Percentiles rank a stretch among this genome's conserved stretches.
Evolutionary conservation across 2,329 filamentous ascomycete species (phyloP).

Genomic region (Pseudogymnoascus sp.): DNA sequence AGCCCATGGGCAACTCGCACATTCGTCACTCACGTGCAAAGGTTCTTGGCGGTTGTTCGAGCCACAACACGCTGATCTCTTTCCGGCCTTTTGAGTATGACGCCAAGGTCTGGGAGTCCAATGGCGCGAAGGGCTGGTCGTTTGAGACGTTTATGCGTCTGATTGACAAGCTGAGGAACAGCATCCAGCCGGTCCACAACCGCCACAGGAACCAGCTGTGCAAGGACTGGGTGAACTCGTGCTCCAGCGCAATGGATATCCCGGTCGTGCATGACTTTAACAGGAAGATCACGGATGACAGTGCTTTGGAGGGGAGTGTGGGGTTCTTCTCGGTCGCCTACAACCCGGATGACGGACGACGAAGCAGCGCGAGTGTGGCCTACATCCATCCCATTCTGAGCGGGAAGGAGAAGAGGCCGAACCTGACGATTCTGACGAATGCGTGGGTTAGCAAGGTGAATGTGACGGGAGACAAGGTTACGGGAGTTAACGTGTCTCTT

Average conservation of each 20-base stretch:
- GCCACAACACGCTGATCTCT: conserved; percentile 88
- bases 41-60: conserved; percentile 86
- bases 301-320: conserved; percentile 65
- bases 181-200: conserved; percentile 79
- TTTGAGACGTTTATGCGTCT: conserved; percentile 78
- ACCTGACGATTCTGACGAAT: conserved; percentile 79
- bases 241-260: conserved; percentile 70
- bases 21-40: conserved; percentile 90
- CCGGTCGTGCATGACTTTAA: conserved; percentile 83
- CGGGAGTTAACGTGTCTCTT: conserved; percentile 61
- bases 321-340: conserved; percentile 90
- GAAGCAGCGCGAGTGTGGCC: conserved; percentile 80
- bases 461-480: conserved; percentile 60
- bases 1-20: conserved; percentile 85
- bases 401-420: conserved; percentile 73
- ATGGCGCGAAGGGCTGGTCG: conserved; percentile 78
- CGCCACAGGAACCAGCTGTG: conserved; percentile 85
- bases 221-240: conserved; percentile 80
- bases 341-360: conserved; percentile 78
- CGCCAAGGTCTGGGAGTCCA: conserved; percentile 71
- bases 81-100: conserved; percentile 90
- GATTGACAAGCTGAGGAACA: conserved; percentile 78
- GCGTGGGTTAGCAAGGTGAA: conserved; percentile 81
- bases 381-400: conserved; percentile 89
- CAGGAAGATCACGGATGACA: conserved; percentile 66